Base-by-base conservation (phyloP, 768 basidiomycete species). In the Russula brevipes region DNA sequence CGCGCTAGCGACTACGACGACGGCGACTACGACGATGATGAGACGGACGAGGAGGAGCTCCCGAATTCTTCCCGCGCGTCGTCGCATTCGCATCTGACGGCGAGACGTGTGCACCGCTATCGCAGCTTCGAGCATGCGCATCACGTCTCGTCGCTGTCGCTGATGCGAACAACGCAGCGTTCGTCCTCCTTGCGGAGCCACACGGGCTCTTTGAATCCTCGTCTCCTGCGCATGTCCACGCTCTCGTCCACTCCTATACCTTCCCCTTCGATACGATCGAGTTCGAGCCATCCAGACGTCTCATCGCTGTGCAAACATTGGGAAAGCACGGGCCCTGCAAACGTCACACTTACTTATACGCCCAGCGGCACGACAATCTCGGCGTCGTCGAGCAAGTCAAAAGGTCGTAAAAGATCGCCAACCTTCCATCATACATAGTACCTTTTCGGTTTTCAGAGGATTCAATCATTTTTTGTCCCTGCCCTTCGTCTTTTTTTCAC, bases 271-370 rank as follows among this genome's bases (percentile, higher is more conserved):
- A 75, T 85, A 17, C 78, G 81, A 42, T 69, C 71, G 52, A 76
- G 74, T 44, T 73, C 71, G 19, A 87, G 84, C 63, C 82, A 86
- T 68, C 76, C 84, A 11, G 82, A 85, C 69, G 79, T 88, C 49
- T 71, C 77, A n/a, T 77, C 79, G 7, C 77, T 88, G 17, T 82
- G 86, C 59, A 76, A 83, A 60, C 77, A 83, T 56, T 89, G 84
- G 84, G 73, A 81, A 1, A 71, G 73, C 9, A 71, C 76, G 7
- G 85, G 87, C 5, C 84, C 86, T 9, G 85, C 85, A 42, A 85
- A 84, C 67, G 76, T 81, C 71, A 86, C 84, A 17, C 71, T 74
- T 55, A 76, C 79, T 54, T 81, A 77, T 66, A 78, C 78, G 65
- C 72, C 78, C 5, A 66, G 72, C 42, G 57, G 58, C 53, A 52